These are phyloP conservation scores for Triangularia setosa DNA, from an alignment of 2,329 filamentous ascomycete species.

Conservation along the genomic window DNA sequence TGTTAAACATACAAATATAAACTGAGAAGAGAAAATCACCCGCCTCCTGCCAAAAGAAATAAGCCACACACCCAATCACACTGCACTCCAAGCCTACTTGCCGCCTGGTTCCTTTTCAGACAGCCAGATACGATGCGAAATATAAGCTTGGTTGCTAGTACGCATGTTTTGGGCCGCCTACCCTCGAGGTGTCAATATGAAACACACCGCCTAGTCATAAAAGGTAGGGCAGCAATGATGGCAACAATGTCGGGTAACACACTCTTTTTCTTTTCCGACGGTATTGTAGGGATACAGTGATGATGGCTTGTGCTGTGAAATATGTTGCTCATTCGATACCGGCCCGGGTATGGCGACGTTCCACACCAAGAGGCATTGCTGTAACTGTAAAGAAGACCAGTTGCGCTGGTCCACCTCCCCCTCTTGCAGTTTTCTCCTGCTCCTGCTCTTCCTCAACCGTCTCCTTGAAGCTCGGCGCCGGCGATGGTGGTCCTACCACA, in stretches of 20 bases:
- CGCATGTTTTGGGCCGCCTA: background rate
- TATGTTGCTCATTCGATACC: background rate
- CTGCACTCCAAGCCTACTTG: background rate
- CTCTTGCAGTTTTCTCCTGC: background rate
- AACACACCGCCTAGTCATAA: background rate
- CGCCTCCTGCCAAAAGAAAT: background rate
- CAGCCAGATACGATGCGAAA: background rate
- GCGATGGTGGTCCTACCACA: slow-evolving; percentile 25
- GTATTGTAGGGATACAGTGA: no score
- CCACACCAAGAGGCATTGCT: background rate
- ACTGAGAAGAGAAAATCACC: background rate
- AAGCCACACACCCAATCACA: background rate
- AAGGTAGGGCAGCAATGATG: background rate
- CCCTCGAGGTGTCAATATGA: background rate
- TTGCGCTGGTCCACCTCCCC: background rate
- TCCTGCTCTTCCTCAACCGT: background rate
- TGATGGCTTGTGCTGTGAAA: background rate
- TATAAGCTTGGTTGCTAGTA: background rate
- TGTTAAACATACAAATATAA: background rate
- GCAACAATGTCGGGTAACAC: background rate
- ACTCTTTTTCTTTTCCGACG: background rate
- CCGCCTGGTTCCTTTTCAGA: background rate
- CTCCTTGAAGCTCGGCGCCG: background rate
- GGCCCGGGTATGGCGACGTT: background rate
- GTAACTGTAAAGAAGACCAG: background rate